Evolutionary conservation across 75 land plant genomes (phyloP).

Genomic region (Azolla pinnata): DNA sequence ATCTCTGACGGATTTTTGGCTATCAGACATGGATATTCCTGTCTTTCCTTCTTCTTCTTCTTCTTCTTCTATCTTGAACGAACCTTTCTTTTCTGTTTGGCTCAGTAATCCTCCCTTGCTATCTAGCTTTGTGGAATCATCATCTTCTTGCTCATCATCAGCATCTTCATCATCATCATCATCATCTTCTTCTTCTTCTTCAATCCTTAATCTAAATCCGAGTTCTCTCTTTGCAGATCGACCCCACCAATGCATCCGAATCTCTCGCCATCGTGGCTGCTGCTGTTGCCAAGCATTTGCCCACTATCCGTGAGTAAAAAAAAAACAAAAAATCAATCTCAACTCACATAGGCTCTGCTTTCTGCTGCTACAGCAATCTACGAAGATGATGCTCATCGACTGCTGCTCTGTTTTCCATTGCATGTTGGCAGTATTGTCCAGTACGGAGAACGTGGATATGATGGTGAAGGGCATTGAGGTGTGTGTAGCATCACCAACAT

Average conservation of each 20-base stretch:
- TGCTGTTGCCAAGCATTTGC: not conserved
- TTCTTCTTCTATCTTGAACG: not conserved
- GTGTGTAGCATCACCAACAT: conserved; percentile 12
- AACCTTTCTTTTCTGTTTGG: no score
- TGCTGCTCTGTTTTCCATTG: not conserved
- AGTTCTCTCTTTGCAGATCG: not conserved
- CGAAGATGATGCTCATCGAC: not conserved
- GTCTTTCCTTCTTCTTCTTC: not conserved
- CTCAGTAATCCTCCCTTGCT: no score
- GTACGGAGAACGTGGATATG: conserved; percentile 39
- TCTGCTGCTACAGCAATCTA: not conserved
- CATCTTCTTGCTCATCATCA: no score
- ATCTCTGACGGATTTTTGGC: not conserved
- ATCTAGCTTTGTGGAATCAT: no score
- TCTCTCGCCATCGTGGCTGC: not conserved
- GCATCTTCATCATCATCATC: no score
- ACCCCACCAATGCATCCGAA: not conserved
- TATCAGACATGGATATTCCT: not conserved
- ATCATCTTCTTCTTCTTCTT: not conserved
- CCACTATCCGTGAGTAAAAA: not conserved
- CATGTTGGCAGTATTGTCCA: conserved; percentile 45
- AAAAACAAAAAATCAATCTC: not conserved
- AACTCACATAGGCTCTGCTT: not conserved
- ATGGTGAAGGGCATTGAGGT: conserved; percentile 78
- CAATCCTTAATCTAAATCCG: not conserved